Evolutionary conservation across 1,284 basidiomycete species (phyloP), one percentile per base, ranked within the genome.

Genomic region (Trichosporon asahii): DNA sequence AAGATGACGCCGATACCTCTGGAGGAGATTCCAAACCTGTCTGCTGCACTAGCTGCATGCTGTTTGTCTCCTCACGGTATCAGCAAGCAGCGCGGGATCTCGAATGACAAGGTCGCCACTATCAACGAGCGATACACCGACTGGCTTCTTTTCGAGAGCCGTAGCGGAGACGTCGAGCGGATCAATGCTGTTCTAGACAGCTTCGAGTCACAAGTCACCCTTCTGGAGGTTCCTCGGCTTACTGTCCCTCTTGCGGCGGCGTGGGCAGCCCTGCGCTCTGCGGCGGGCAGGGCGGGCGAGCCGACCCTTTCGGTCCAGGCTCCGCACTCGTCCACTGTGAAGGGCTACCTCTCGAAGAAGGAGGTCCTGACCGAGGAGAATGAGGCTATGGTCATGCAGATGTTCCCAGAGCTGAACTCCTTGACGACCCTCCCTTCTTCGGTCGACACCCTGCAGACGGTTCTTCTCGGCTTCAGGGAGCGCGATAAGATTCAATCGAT

Each of bases 261-360:
- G 21, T 74, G 73, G 73, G 67, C 67, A 3, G 53, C 72, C 1
- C 64, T 74, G 1, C 67, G 69, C 2, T 66, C 64, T 2, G 44
- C 64, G 2, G 65, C 64, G 6, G 70, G 67, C 2, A 35, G 64
- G 31, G 46, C 67, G 4, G 68, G 29, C 5, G 23, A 65, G 3
- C 33, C 64, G 1, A 60, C 46, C 7, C 61, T 72, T n/a, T n/a
- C 25, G 12, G 14, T 71, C 14, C 60, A 12, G 3, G 23, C 68
- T 3, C 70, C 70, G 0, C 49, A 44, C 27, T 44, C 25, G 5
- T 53, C 65, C 29, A 64, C 57, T 0, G 49, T 71, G 23, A 25
- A 27, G 37, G 64, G 40, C 31, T 61, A 60, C 46, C 18, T 65
- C 25, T 23, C 35, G 7, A 65, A 46, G 25, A 25, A 14, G 35